Evolutionary conservation across 768 basidiomycete genomes (phyloP), one percentile per base, ranked within the genome.

Genomic region (Psilocybe subaeruginosa): DNA sequence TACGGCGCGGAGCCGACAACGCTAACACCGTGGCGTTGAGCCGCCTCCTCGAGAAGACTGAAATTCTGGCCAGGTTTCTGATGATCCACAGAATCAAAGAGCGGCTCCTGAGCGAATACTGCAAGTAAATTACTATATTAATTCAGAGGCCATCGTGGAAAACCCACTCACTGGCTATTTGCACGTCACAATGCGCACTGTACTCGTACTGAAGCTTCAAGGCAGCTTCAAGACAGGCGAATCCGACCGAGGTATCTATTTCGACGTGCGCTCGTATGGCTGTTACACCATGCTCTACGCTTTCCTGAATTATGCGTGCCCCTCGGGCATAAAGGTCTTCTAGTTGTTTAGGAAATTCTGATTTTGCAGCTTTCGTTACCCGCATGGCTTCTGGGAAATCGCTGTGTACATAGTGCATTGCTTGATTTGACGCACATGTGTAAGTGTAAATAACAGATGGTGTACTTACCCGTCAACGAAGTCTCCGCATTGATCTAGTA

Each of bases 181-280:
- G 86, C 47, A 89, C 71, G 62, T 87, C 77, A 58, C 87, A 89
- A 19, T 78, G 65, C 8, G 70, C 71, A 39, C 68, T 58, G 71
- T 79, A 85, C 23, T 80, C 78, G 5, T 76, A 69, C 66, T 78
- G 79, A 45, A 89, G 73, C 59, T 72, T 73, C 59, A 84, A 73
- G 29, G 81, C 86, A 2, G 77, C 77, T 54, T 85, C 78, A 23
- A 89, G 73, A 65, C 87, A 88, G n/a, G 71, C 68, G 65, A 82
- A 78, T 19, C 77, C 74, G n/a, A 87, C 84, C 14, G 78, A 76
- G 2, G 70, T 73, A 68, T 89, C 88, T 9, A 87, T 80, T 72
- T 89, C 87, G 51, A 89, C 85, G 69, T 85, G 87, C n/a, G 87
- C 86, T 16, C 85, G 82, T 80, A 87, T 88, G 12, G 78, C 74